Evolutionary conservation across 202 grass and related monocot species (phyloP).

Genomic region (Setaria viridis): DNA sequence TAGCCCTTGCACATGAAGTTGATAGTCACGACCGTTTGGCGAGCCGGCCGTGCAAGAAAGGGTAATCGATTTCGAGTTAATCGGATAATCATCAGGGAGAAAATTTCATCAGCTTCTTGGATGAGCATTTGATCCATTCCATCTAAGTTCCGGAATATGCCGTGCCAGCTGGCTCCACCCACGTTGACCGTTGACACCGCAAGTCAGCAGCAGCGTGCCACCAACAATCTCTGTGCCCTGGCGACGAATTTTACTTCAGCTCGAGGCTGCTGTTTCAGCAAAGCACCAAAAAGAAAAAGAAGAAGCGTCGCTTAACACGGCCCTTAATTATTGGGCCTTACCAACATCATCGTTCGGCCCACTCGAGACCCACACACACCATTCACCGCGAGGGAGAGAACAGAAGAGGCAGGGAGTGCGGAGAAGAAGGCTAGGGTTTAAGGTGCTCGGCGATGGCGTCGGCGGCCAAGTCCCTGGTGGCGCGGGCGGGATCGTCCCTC

Average conservation of each 20-base stretch:
- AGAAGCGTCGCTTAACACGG: neutral
- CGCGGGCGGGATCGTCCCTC: conserved; percentile 67
- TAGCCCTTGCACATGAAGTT: neutral
- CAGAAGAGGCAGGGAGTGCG: neutral
- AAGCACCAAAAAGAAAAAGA: neutral
- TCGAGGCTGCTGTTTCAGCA: neutral
- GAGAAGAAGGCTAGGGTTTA: conserved; percentile 61
- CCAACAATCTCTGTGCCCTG: neutral
- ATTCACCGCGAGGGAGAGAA: neutral
- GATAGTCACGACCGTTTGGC: neutral
- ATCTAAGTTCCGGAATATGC: neutral
- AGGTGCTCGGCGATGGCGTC: conserved; percentile 44
- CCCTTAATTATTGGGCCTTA: neutral
- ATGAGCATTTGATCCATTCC: conserved; percentile 14
- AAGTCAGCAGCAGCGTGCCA: neutral
- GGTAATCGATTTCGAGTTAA: neutral
- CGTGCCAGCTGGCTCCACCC: neutral
- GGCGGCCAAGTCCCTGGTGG: conserved; percentile 72
- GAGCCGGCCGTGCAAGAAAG: conserved; percentile 14
- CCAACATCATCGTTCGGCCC: neutral
- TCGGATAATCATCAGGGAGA: neutral
- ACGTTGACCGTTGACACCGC: neutral
- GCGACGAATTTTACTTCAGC: neutral
- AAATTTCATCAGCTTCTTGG: neutral
- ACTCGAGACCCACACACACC: neutral